Evolutionary conservation across 2,329 filamentous ascomycete genomes (phyloP).

Genomic region (Colletotrichum cordylinicola): DNA sequence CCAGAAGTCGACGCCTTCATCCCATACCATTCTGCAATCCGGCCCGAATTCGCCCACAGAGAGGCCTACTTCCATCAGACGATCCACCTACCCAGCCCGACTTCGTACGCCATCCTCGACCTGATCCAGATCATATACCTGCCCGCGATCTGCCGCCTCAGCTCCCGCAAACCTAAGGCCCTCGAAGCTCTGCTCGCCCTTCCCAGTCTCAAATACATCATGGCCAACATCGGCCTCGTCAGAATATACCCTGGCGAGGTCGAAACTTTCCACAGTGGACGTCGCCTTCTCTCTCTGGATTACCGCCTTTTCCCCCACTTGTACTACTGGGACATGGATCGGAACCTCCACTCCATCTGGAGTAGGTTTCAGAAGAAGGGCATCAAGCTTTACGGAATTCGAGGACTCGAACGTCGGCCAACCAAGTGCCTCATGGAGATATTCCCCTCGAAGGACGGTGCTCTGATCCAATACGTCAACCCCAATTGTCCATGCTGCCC

Average conservation of each 20-base stretch:
- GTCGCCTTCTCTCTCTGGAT: not conserved
- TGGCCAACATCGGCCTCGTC: accelerated
- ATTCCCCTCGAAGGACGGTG: not conserved
- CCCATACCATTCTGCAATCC: not conserved
- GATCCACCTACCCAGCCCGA: not conserved
- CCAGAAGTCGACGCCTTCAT: not conserved
- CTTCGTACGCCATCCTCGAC: not conserved
- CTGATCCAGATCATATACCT: not conserved
- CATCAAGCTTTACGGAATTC: not conserved
- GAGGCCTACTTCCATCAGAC: not conserved
- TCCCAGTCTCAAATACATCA: not conserved
- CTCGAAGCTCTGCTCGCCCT: not conserved
- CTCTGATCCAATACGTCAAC: not conserved
- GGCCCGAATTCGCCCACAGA: not conserved
- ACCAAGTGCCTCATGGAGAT: not conserved
- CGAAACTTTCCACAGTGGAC: not conserved
- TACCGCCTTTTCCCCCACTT: not conserved
- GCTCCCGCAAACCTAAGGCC: accelerated
- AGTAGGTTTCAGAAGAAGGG: not conserved
- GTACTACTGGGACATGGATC: not conserved
- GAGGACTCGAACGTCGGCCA: not conserved
- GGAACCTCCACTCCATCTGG: not conserved
- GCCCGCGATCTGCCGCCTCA: not conserved
- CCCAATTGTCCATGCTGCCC: not conserved
- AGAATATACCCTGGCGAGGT: not conserved